Base-by-base conservation (phyloP, 192 early-diverging fungal species). In the Coemansia sp. region DNA sequence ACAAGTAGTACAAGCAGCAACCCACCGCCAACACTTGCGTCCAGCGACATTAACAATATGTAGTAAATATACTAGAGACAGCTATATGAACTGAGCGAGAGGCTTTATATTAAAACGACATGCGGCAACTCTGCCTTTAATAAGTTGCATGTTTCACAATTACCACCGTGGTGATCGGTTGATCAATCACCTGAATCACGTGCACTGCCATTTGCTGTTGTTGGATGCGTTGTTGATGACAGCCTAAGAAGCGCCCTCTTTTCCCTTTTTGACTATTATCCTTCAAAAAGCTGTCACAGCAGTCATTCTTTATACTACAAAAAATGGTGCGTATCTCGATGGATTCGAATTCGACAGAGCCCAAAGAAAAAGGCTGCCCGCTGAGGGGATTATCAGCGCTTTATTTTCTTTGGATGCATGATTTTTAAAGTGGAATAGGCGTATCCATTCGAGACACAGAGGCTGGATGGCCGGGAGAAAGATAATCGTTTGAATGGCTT, bases 241-340 rank as follows among this genome's bases (percentile, higher is more conserved):
- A 14, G 40, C 40, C 15, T 34, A 8, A 9, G 40, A n/a, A 44
- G 40, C 40, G 25, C 12, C 22, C 59, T 60, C 59, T 60, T 60
- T 60, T 60, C 44, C 59, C 15, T 47, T 60, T 25, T 20, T 36
- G 28, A 57, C 55, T 36, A 36, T 57, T 28, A 37, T n/a, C 55
- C 37, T 28, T 36, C n/a, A n/a, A n/a, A 37, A 57, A 37, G 28
- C 37, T 36, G 28, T 57, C 55, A 57, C 55, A 57, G 28, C 31
- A 37, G 55, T 57, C 28, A 28, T 37, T 57, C 55, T 28, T 34
- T 37, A 57, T 28, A 60, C 40, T 60, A 34, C 31, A 34, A 11
- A 60, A 65, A 65, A 65, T 65, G 64, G 64, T 65, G 64, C 64
- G 64, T 65, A 65, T 44, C 40, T 44, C 40, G 40, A 44, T 44